phyloP scores from a whole-genome alignment of 805 yeast species.

The Candida dajiaensis region DNA sequence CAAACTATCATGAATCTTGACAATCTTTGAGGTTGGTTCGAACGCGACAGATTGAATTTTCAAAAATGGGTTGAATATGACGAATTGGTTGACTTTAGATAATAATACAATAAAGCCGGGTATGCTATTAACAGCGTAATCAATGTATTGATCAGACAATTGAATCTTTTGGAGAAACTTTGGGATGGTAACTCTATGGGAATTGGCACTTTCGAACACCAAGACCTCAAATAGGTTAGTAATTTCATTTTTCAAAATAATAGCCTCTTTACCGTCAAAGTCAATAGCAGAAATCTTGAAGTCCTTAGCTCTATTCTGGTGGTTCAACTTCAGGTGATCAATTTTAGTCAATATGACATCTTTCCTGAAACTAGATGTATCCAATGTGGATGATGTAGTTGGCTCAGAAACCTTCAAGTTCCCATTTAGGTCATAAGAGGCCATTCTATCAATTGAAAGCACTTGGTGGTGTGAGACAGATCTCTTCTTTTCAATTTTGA shows the following conservation, averaged over 20 bases:
- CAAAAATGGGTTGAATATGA: constrained; percentile 53
- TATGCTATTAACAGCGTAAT: constrained; percentile 30
- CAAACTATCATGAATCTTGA: constrained; percentile 6
- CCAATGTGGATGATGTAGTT: constrained; percentile 34
- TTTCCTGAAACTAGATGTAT: constrained; percentile 37
- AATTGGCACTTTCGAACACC: constrained; percentile 34
- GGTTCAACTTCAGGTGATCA: constrained; percentile 33
- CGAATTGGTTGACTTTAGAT: constrained; percentile 29
- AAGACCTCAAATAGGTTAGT: constrained; percentile 42
- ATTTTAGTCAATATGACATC: constrained; percentile 68
- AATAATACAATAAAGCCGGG: constrained; percentile 43
- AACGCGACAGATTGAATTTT: constrained; percentile 36
- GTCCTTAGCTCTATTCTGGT: constrained; percentile 24
- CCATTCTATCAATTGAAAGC: constrained; percentile 39
- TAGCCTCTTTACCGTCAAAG: constrained; percentile 53
- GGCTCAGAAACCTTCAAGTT: constrained; percentile 40
- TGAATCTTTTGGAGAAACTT: constrained; percentile 28
- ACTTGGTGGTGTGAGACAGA: constrained; percentile 33
- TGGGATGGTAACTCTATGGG: constrained; percentile 27
- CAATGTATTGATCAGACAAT: constrained; percentile 28
- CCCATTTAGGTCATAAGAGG: constrained; percentile 35
- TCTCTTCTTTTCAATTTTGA: constrained; percentile 23
- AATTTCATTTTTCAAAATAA: constrained; percentile 45
- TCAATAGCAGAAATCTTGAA: constrained; percentile 34
- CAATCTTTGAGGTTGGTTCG: constrained; percentile 4